These are phyloP conservation scores for Eucalyptus polybractea DNA, from an alignment of 345 rosid species.

Conservation along the genomic window DNA sequence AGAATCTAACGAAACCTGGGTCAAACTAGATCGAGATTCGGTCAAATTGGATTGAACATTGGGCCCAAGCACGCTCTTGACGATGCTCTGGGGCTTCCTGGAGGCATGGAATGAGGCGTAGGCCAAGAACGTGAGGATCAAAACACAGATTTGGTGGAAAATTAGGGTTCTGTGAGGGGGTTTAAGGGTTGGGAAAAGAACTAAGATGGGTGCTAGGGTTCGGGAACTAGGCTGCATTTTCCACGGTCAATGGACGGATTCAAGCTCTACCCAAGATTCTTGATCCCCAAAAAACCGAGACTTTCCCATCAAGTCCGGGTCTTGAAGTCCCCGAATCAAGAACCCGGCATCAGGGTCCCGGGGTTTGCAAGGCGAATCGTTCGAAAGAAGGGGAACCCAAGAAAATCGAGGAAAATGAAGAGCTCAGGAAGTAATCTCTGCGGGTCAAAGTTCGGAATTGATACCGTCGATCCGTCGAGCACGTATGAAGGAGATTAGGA, in stretches of 20 bases:
- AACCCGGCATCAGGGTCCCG: not conserved
- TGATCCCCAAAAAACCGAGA: not conserved
- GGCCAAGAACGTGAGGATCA: constrained; percentile 62
- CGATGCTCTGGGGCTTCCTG: constrained; percentile 91
- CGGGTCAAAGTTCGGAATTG: not conserved
- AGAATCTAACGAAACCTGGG: not conserved
- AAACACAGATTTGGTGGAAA: constrained; percentile 51
- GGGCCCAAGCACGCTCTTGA: constrained; percentile 85
- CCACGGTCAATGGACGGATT: not conserved
- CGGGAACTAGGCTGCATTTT: not conserved
- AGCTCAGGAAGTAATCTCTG: not conserved
- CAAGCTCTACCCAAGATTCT: not conserved
- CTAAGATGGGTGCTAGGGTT: constrained; percentile 33
- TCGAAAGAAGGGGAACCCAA: not conserved
- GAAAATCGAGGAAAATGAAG: not conserved
- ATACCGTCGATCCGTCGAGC: not conserved
- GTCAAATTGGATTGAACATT: constrained; percentile 11
- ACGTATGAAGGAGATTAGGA: not conserved
- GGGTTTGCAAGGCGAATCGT: not conserved
- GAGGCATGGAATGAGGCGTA: constrained; percentile 95
- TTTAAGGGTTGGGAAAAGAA: constrained; percentile 43
- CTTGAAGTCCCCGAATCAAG: not conserved
- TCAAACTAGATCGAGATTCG: not conserved
- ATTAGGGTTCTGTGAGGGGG: constrained; percentile 49
- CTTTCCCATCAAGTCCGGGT: not conserved